Percentiles rank a stretch among this genome's conserved stretches.
These are phyloP conservation scores for Lunularia cruciata DNA, from an alignment of 225 moss, liverwort and hornwort species.

Conservation along the genomic window DNA sequence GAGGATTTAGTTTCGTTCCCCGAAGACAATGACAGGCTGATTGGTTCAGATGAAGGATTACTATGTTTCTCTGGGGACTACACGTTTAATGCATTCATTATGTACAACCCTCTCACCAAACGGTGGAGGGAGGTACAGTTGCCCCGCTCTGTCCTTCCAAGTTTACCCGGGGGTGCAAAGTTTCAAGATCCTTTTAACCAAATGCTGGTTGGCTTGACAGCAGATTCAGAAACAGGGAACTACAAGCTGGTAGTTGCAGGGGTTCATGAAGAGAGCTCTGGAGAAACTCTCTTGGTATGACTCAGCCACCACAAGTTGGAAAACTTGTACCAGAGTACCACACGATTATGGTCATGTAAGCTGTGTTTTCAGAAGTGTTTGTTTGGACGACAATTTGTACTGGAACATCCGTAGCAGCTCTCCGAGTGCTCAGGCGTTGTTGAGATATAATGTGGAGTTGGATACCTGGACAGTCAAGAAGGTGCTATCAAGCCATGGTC, in stretches of 20 bases:
- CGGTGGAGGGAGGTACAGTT: background rate
- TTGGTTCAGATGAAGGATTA: background rate
- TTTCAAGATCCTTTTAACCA: background rate
- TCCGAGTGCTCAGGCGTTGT: background rate
- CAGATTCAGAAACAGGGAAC: background rate
- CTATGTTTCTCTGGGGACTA: background rate
- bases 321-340: background rate
- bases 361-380: background rate
- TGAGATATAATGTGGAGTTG: background rate
- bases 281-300: background rate
- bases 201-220: background rate
- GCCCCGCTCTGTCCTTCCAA: background rate
- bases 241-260: constrained; percentile 1
- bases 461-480: background rate
- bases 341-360: background rate
- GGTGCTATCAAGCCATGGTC: background rate
- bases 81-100: background rate
- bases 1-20: background rate
- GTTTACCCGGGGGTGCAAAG: background rate
- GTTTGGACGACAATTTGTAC: background rate
- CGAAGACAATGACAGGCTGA: background rate
- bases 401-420: background rate
- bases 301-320: background rate
- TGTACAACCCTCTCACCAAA: constrained; percentile 4
- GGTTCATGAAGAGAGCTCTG: background rate